These are phyloP conservation scores for Psilocybe cubensis DNA, from an alignment of 768 basidiomycete species.

Conservation along the genomic window DNA sequence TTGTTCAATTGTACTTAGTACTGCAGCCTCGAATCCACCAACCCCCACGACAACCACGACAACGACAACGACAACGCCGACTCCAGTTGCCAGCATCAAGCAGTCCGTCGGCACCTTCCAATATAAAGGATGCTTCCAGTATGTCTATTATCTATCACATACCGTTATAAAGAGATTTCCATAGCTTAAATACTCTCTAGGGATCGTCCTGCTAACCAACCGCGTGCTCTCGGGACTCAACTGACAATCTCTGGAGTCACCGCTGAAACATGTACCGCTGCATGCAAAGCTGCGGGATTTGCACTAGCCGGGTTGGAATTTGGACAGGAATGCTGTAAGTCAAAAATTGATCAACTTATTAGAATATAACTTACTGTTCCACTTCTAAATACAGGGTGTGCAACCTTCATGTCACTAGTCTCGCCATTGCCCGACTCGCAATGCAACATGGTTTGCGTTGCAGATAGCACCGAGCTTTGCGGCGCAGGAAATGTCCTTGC, in stretches of 20 bases:
- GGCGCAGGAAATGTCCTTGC: slow-evolving; percentile 61
- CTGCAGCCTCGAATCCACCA: not conserved
- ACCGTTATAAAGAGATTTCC: not conserved
- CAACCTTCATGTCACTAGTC: slow-evolving; percentile 52
- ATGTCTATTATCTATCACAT: not conserved
- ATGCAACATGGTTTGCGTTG: slow-evolving; percentile 62
- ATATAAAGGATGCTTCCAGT: slow-evolving; percentile 14
- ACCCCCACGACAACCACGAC: not conserved
- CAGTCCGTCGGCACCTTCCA: slow-evolving; percentile 7
- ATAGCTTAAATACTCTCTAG: not conserved
- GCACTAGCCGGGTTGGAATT: slow-evolving; percentile 12
- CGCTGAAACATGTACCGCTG: slow-evolving; percentile 14
- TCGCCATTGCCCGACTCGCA: slow-evolving; percentile 46
- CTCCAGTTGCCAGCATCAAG: slow-evolving; percentile 1
- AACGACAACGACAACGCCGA: not conserved
- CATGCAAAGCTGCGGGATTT: slow-evolving; percentile 12
- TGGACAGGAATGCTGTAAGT: slow-evolving; percentile 14
- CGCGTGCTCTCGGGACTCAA: slow-evolving; percentile 4
- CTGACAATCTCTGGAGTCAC: slow-evolving; percentile 8
- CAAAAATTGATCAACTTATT: not conserved
- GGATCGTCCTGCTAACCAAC: slow-evolving; percentile 6
- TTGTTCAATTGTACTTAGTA: not conserved
- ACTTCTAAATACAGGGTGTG: slow-evolving; percentile 52
- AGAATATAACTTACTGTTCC: not conserved
- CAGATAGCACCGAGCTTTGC: slow-evolving; percentile 55